Percentiles rank a stretch among this genome's conserved stretches.
Evolutionary conservation across 331 rosid genomes (phyloP).

Genomic region (Prunus yedoensis): DNA sequence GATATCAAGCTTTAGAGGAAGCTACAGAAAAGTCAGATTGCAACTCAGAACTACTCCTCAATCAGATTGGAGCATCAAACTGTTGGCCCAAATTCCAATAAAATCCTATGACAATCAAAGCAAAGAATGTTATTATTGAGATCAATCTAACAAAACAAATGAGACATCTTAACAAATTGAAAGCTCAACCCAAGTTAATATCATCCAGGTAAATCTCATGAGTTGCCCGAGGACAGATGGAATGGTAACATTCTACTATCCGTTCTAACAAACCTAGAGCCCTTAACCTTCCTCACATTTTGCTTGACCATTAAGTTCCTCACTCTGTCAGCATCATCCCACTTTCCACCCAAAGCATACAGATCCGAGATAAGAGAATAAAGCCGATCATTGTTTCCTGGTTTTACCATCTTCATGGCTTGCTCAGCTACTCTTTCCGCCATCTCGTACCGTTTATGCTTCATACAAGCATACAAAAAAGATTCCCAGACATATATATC

Average conservation of each 20-base stretch:
- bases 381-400: conserved; percentile 47
- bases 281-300: conserved; percentile 36
- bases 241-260: not conserved
- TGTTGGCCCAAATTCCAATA: no score
- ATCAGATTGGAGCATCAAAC: no score
- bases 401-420: conserved; percentile 40
- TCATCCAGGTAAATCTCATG: not conserved
- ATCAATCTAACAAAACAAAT: not conserved
- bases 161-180: not conserved
- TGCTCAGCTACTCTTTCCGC: conserved; percentile 53
- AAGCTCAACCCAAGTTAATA: not conserved
- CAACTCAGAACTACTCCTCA: no score
- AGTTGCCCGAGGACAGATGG: not conserved
- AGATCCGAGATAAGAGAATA: conserved; percentile 49
- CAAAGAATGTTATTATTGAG: not conserved
- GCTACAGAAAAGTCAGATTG: no score
- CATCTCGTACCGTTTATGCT: conserved; percentile 51
- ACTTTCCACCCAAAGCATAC: conserved; percentile 58
- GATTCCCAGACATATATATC: conserved; percentile 50
- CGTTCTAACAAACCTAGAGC: conserved; percentile 38
- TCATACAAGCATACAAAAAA: conserved; percentile 61
- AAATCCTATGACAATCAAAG: not conserved
- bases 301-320: conserved; percentile 41
- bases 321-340: conserved; percentile 56
- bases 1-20: no score